A percentile compares a stretch with the other conserved stretches of the same genome.
Evolutionary conservation across 2,329 filamentous ascomycete species (phyloP).

Genomic region (Cladosporium velox): DNA sequence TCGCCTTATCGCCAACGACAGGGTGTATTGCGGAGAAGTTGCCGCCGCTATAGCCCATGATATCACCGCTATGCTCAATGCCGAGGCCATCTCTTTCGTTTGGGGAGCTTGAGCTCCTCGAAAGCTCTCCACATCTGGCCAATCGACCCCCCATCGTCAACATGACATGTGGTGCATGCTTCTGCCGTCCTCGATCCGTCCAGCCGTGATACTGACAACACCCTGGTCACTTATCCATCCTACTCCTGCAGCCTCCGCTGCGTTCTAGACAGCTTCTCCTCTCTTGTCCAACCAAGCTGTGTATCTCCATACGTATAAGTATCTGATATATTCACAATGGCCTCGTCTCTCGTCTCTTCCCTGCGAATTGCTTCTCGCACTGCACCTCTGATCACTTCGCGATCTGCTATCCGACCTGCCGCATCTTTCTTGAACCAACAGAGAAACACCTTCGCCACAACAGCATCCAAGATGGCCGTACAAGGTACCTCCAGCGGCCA

Average conservation of each 20-base stretch:
- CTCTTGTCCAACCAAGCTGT: conserved; percentile 3
- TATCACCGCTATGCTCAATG: background rate
- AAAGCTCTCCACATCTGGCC: background rate
- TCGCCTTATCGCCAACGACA: background rate
- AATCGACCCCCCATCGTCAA: conserved; percentile 9
- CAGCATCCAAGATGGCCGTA: conserved; percentile 25
- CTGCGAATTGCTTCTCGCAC: conserved; percentile 21
- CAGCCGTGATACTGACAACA: conserved; percentile 4
- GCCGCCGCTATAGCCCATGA: background rate
- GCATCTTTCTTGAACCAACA: conserved; percentile 20
- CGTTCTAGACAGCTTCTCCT: conserved; percentile 12
- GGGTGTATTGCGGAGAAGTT: conserved; percentile 3
- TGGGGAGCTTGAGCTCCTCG: conserved; percentile 5
- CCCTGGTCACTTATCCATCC: background rate
- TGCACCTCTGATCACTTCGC: conserved; percentile 14
- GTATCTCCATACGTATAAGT: conserved; percentile 9
- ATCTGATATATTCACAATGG: conserved; percentile 17
- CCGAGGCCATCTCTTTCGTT: background rate
- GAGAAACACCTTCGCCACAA: conserved; percentile 21
- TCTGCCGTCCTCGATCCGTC: background rate
- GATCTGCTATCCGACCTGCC: conserved; percentile 18
- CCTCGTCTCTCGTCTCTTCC: conserved; percentile 20
- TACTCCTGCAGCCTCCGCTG: conserved; percentile 9
- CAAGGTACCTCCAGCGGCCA: conserved; percentile 30
- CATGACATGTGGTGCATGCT: conserved; percentile 5